phyloP scores from a whole-genome alignment of 352 stramenopile species.

The Phytophthora podocarpi region DNA sequence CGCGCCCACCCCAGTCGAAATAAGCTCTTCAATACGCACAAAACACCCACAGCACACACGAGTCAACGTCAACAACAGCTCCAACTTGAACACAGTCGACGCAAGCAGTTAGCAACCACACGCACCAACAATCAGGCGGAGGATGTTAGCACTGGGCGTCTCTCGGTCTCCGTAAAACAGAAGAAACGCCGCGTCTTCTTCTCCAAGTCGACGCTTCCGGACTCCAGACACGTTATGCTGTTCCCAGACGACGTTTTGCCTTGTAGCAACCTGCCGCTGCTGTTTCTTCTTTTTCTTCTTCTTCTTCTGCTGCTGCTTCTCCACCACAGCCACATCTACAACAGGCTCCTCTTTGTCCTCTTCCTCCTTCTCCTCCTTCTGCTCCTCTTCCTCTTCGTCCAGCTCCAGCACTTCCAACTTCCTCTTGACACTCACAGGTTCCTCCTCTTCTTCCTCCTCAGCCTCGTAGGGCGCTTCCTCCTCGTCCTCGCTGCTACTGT shows the following conservation, averaged over 20 bases:
- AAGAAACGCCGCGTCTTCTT: slow-evolving; percentile 71
- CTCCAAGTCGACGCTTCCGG: slow-evolving; percentile 45
- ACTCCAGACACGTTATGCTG: slow-evolving; percentile 17
- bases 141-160: slow-evolving; percentile 44
- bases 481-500: slow-evolving; percentile 37
- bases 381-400: slow-evolving; percentile 34
- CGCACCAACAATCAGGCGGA: slow-evolving; percentile 67
- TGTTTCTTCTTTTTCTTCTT: slow-evolving; percentile 27
- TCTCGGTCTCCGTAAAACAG: slow-evolving; percentile 71
- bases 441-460: slow-evolving; percentile 36
- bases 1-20: slow-evolving; percentile 45
- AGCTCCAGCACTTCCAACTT: slow-evolving; percentile 27
- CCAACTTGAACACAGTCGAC: slow-evolving; percentile 1
- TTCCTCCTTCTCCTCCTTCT: slow-evolving; percentile 30
- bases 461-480: slow-evolving; percentile 11
- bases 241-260: slow-evolving; percentile 12
- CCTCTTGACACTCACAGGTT: slow-evolving; percentile 29
- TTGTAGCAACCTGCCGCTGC: slow-evolving; percentile 6
- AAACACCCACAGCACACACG: slow-evolving; percentile 1
- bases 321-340: background rate
- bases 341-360: background rate
- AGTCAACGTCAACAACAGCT: slow-evolving; percentile 1
- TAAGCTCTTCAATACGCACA: slow-evolving; percentile 45
- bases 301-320: slow-evolving; percentile 7
- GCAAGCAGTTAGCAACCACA: background rate